Percentiles rank a stretch among this genome's conserved stretches.
Evolutionary conservation across 305 asterid species (phyloP).

Genomic region (Solanum hybrid): DNA sequence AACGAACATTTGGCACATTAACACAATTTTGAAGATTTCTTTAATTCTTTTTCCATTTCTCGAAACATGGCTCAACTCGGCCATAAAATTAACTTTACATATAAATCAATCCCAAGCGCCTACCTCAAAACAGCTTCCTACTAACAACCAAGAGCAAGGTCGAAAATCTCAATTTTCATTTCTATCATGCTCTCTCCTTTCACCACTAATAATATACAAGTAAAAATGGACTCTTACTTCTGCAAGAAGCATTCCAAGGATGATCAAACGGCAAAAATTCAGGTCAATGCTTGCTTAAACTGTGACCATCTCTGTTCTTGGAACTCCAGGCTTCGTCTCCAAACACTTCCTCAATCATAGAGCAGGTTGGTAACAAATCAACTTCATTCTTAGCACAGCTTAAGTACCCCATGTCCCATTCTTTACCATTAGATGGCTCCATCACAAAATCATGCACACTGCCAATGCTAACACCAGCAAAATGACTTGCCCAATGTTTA

Average conservation of each 20-base stretch:
- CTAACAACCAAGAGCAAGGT: not conserved
- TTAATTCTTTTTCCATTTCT: not conserved
- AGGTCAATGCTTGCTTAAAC: constrained; percentile 6
- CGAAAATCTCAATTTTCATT: not conserved
- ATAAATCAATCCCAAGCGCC: not conserved
- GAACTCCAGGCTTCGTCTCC: constrained; percentile 35
- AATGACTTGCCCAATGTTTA: constrained; percentile 15
- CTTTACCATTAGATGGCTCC: constrained; percentile 26
- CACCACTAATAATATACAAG: constrained; percentile 8
- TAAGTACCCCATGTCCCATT: constrained; percentile 30
- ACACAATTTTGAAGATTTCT: not conserved
- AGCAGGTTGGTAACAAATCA: constrained; percentile 35
- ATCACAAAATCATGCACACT: constrained; percentile 12
- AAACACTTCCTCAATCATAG: constrained; percentile 46
- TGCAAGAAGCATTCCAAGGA: not conserved
- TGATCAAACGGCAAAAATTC: not conserved
- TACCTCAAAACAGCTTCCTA: not conserved
- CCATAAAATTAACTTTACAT: not conserved
- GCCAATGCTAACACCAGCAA: constrained; percentile 6
- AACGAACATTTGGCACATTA: not conserved
- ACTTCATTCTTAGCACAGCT: constrained; percentile 14
- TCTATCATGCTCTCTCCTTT: not conserved
- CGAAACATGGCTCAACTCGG: not conserved
- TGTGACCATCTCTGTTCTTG: constrained; percentile 21
- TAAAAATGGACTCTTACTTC: constrained; percentile 5